Base-by-base conservation (phyloP, 129 eudicot species). In the Flaveria trinervia region DNA sequence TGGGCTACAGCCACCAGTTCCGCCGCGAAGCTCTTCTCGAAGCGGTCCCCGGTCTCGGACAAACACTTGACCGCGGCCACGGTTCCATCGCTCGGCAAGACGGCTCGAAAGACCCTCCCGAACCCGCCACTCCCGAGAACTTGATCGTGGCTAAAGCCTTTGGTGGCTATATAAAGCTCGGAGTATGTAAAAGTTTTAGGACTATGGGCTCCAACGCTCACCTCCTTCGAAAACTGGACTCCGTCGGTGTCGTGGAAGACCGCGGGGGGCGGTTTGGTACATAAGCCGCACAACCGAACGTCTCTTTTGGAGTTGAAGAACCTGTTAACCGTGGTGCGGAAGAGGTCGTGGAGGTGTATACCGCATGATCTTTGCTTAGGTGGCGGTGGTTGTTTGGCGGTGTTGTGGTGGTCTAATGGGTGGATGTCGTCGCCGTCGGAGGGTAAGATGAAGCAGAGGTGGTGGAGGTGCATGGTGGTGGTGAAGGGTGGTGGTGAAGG, bases 1-100 rank as follows among this genome's bases (percentile, higher is more conserved):
- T 94, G 96, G 10, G 99, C 97, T 83, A 94, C 97, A 0, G 99
- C 99, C 68, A 86, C 96, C 82, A 94, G 71, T 80, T 94, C 99
- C 0, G 99, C 97, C 20, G 90, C 90, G 64, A 94, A 94, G 1
- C 96, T 89, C 83, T 91, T 94, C 83, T 94, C 94, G 13, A 94
- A 87, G 60, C 77, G 46, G 71, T 87, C 87, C 13, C 93, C 97
- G 13, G 74, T 87, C 82, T 88, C 96, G 11, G 83, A 78, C 85
- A 94, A 67, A 74, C 99, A 91, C 72, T 94, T 94, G 6, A 94
- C 99, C 7, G 99, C 99, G 0, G 81, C 97, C 54, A 74, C 67
- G 1, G 93, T 85, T 28, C 89, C 93, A 67, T 94, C 99, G 43
- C 97, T 94, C 5, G 99, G 99, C 54, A 94, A 79, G 17, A 89